Percentiles rank a stretch among this genome's conserved stretches.
Conservation (phyloP, 306 rosid genomes). For the Biancaea sappan region DNA sequence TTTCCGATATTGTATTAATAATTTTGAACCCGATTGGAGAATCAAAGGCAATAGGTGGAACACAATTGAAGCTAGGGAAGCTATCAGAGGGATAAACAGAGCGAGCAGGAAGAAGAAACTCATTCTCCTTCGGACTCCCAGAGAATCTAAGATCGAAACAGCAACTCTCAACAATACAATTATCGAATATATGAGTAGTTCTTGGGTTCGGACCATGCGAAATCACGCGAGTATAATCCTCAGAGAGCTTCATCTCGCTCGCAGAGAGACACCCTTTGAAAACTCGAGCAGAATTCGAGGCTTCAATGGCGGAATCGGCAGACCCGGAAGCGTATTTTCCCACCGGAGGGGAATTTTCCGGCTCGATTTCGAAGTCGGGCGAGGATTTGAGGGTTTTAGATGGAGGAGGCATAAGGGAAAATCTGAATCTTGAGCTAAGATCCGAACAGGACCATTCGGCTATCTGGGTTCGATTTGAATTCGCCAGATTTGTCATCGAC, state of each 20-base stretch:
- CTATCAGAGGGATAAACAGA: conserved; percentile 38
- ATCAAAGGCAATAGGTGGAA: too few relatives aligned
- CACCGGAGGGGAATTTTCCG: conserved; percentile 45
- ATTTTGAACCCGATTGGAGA: too few relatives aligned
- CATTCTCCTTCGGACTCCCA: too few relatives aligned
- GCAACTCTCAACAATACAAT: too few relatives aligned
- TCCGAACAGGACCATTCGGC: conserved; percentile 72
- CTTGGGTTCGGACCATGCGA: conserved; percentile 66
- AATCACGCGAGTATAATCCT: conserved; percentile 85
- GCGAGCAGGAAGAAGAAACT: conserved; percentile 28
- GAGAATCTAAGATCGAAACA: too few relatives aligned
- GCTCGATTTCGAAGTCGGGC: conserved; percentile 42
- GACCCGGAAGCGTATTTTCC: too few relatives aligned
- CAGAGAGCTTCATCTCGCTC: conserved; percentile 80
- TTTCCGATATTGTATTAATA: too few relatives aligned
- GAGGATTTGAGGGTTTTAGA: conserved; percentile 45
- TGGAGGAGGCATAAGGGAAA: conserved; percentile 46
- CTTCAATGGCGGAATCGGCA: too few relatives aligned
- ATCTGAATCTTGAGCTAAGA: conserved; percentile 87
- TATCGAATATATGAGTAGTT: too few relatives aligned
- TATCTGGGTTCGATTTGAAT: conserved; percentile 57
- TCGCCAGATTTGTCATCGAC: too few relatives aligned
- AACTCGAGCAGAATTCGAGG: too few relatives aligned
- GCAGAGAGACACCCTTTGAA: too few relatives aligned
- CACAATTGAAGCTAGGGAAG: conserved; percentile 62